Conservation (phyloP, 75 land plant species). For the Pinus taeda region DNA sequence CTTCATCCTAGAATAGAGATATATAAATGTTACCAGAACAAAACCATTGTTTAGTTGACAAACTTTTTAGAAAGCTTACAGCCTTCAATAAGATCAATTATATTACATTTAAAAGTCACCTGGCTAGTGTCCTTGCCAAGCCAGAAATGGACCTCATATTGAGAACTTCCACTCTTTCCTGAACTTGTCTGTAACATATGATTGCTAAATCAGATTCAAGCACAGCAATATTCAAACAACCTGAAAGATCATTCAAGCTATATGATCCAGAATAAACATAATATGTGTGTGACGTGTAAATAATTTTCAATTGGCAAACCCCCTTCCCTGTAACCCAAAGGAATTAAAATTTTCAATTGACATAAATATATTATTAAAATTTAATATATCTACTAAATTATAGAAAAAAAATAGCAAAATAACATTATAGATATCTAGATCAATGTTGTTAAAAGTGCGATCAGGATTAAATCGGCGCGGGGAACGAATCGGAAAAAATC, state of each 20-base stretch:
- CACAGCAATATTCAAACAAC: background rate
- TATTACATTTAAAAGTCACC: conserved; percentile 13
- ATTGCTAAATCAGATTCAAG: background rate
- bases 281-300: too few species aligned
- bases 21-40: conserved; percentile 19
- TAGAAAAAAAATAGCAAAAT: background rate
- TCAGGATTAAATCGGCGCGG: too few species aligned
- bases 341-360: background rate
- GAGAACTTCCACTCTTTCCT: conserved; percentile 36
- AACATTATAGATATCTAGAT: too few species aligned
- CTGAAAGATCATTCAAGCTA: background rate
- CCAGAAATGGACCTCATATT: conserved; percentile 47
- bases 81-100: background rate
- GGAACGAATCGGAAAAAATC: too few species aligned
- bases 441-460: too few species aligned
- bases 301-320: background rate
- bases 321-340: background rate
- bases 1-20: conserved; percentile 20
- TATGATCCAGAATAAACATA: background rate
- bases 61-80: background rate
- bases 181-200: conserved; percentile 50
- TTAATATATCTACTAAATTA: background rate
- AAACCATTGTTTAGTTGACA: background rate
- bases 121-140: conserved; percentile 49
- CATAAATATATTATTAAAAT: background rate